Base-by-base conservation (phyloP, 306 rosid genomes). In the Prunus mongolica region DNA sequence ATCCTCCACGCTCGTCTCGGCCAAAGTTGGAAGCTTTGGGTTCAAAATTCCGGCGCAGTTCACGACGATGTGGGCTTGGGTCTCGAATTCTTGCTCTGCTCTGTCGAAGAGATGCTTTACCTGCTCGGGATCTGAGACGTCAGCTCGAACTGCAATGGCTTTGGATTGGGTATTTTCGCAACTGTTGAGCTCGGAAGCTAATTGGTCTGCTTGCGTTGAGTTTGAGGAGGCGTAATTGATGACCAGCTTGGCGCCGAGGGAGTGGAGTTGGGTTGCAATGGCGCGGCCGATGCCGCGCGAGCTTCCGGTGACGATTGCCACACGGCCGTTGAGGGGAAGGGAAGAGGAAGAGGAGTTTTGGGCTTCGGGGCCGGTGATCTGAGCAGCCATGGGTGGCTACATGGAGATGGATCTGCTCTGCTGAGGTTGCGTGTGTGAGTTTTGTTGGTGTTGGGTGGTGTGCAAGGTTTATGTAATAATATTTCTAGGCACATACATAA, bases 201-300 rank as follows among this genome's bases (percentile, higher is more conserved):
- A 66, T 2, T n/a, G 82, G 22, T 86, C 86, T 6, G 92, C 88
- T 62, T 81, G 45, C 4, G 72, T 30, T 6, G 66, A 61, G 44
- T 61, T 61, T 25, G 66, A 61, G 8, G 85, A 73, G 46, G 83
- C 77, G 55, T 83, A 85, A 73, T 85, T 85, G 68, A 85, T 25
- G 2, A 79, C 82, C 2, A 88, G 85, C 25, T 46, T 81, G 41
- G 89, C 89, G 47, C 89, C 91, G 0, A 85, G 84, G 12, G 88
- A 88, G 67, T 81, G 86, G 28, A 88, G 88, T 72, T 88, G 88
- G 73, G 64, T 25, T 74, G 87, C 87, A 32, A 88, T 83, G 25
- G 77, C 86, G 20, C 84, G 73, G n/a, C 88, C 91, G 6, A 88
- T 81, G 19, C 91, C 91, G 2, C 91, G 81, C 3, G 89, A 85